Conservation (phyloP, 768 basidiomycete species). For the Mycena chlorophos region DNA sequence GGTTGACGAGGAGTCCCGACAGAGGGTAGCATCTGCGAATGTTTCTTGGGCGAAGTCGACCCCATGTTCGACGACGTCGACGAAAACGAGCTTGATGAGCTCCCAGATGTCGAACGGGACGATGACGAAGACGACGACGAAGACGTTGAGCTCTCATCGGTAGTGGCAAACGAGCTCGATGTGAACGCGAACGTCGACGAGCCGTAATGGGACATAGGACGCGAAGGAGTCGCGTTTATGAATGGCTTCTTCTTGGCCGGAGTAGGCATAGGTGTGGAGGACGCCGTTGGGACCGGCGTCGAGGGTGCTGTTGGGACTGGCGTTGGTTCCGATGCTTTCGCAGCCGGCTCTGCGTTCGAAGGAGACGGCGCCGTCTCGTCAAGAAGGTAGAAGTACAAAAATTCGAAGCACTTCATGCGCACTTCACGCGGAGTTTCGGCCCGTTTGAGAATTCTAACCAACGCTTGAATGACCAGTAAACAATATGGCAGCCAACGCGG, state of each 20-base stretch:
- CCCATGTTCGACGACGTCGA: conserved; percentile 45
- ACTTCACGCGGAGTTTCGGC: conserved; percentile 86
- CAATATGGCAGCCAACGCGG: too few species aligned
- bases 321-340: neutral
- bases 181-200: conserved; percentile 28
- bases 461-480: too few species aligned
- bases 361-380: conserved; percentile 60
- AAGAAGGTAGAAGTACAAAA: conserved; percentile 91
- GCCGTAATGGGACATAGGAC: conserved; percentile 40
- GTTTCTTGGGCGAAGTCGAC: conserved; percentile 49
- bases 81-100: conserved; percentile 42
- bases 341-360: conserved; percentile 9
- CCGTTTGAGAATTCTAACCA: conserved; percentile 87
- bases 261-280: too few species aligned
- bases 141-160: conserved; percentile 5
- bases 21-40: conserved; percentile 21
- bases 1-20: conserved; percentile 28
- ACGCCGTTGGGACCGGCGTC: conserved; percentile 41
- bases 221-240: conserved; percentile 36
- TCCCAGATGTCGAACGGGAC: conserved; percentile 44
- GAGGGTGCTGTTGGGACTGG: conserved; percentile 35
- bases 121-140: conserved; percentile 25
- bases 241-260: conserved; percentile 38
- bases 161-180: conserved; percentile 19
- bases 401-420: conserved; percentile 93